Evolutionary conservation across 2,329 filamentous ascomycete genomes (phyloP), one percentile per base, ranked within the genome.

Genomic region (Fusarium brachygibbosum): DNA sequence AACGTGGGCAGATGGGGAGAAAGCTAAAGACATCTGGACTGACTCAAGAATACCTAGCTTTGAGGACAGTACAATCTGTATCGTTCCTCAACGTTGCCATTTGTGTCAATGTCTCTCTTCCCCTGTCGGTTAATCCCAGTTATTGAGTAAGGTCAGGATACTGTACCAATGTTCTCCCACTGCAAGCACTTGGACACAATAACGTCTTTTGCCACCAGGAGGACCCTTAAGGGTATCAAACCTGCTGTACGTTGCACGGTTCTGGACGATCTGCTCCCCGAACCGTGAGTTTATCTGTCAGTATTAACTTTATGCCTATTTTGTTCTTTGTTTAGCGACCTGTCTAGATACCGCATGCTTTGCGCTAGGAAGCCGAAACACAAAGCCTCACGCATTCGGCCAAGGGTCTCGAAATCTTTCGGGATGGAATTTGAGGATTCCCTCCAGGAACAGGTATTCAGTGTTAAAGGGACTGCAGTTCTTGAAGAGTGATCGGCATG

Each of bases 401-500:
- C 40, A 41, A 49, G 32, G 17, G 51, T 37, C 41, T 64, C 60
- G 49, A 60, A 49, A 46, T 62, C 34, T 40, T 38, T 65, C 65
- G 28, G 50, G 35, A 25, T 50, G 40, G 29, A 23, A 46, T 48
- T 50, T 51, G 37, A 41, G 60, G 31, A 29, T 60, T 58, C 45
- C 32, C 60, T 65, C 45, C 45, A 60, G 48, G 55, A 66, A 66
- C 42, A 40, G 42, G 37, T 48, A 44, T 59, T 53, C 40, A 40
- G 31, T 49, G 3, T 50, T 28, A 29, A 50, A 25, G 53, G 58
- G 50, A 42, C 53, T 46, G 44, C 66, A 45, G 41, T 42, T 35
- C 51, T 56, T 57, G 57, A 35, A 56, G 51, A 42, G 37, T 34
- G 66, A 70, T 70, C 69, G 69, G 62, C 69, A 63, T 52, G 35